Evolutionary conservation across 139 green algal genomes (phyloP).

Genomic region (Coccomyxa sp.): DNA sequence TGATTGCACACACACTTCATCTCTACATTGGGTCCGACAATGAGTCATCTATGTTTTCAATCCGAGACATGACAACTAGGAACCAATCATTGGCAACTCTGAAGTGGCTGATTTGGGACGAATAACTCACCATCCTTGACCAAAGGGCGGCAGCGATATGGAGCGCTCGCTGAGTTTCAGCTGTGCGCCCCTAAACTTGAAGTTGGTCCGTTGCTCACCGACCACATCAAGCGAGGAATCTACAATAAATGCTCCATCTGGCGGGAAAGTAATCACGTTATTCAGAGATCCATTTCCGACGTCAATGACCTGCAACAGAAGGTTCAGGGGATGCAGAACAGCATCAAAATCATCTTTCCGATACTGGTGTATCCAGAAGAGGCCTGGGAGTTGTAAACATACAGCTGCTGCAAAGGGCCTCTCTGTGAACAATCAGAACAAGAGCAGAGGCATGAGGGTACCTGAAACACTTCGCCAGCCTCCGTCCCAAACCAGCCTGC

Average conservation of each 20-base stretch:
- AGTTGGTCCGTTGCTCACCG: conserved; percentile 44
- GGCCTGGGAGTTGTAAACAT: not conserved
- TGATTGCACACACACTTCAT: too few relatives aligned
- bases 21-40: not conserved
- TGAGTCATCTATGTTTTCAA: not conserved
- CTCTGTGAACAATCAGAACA: too few relatives aligned
- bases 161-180: conserved; percentile 44
- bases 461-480: conserved; percentile 77
- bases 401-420: not conserved
- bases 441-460: not conserved
- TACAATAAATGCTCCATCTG: conserved; percentile 73
- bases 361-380: not conserved
- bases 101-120: not conserved
- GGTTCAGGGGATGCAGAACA: not conserved
- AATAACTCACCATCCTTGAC: conserved; percentile 61
- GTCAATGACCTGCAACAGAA: conserved; percentile 75
- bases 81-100: not conserved
- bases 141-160: conserved; percentile 68
- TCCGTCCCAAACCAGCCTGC: conserved; percentile 67
- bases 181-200: conserved; percentile 63
- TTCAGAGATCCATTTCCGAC: conserved; percentile 47
- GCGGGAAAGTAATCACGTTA: conserved; percentile 85
- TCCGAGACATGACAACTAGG: not conserved
- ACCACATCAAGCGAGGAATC: conserved; percentile 47
- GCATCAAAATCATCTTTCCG: not conserved